Evolutionary conservation across 306 rosid genomes (phyloP).

Genomic region (Abrus pulchellus): DNA sequence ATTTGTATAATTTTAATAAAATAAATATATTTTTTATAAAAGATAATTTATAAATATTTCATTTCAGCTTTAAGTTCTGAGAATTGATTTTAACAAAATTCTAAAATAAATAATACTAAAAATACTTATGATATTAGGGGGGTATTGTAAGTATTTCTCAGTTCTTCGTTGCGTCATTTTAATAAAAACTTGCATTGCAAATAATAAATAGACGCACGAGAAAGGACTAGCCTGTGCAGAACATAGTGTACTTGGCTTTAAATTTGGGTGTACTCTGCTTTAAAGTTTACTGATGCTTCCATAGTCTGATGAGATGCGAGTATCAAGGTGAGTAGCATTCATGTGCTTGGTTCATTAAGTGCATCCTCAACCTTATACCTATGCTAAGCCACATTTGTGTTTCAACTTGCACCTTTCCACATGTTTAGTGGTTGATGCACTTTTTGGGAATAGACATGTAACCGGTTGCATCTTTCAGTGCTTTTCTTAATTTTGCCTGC

Average conservation of each 20-base stretch:
- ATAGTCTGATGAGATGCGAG: conserved; percentile 2
- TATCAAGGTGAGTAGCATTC: conserved; percentile 30
- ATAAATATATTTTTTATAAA: no score
- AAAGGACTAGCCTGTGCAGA: not conserved
- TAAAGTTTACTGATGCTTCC: conserved; percentile 5
- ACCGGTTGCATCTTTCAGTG: conserved; percentile 26
- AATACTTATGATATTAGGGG: no score
- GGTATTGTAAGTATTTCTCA: no score
- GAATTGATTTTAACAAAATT: no score
- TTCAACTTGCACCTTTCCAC: not conserved
- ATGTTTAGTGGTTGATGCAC: conserved; percentile 43
- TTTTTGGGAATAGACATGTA: conserved; percentile 40
- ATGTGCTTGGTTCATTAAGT: conserved; percentile 35
- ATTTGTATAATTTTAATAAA: no score
- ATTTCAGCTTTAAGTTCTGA: not conserved
- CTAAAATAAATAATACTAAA: no score
- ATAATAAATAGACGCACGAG: not conserved
- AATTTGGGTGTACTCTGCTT: not conserved
- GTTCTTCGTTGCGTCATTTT: no score
- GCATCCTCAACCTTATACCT: conserved; percentile 16
- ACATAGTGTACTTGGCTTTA: no score
- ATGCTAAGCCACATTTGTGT: conserved; percentile 32
- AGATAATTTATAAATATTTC: not conserved
- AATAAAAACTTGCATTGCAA: not conserved
- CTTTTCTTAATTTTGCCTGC: conserved; percentile 37